phyloP scores from a whole-genome alignment of 2,329 filamentous ascomycete species.

The Penicillium griseofulvum region DNA sequence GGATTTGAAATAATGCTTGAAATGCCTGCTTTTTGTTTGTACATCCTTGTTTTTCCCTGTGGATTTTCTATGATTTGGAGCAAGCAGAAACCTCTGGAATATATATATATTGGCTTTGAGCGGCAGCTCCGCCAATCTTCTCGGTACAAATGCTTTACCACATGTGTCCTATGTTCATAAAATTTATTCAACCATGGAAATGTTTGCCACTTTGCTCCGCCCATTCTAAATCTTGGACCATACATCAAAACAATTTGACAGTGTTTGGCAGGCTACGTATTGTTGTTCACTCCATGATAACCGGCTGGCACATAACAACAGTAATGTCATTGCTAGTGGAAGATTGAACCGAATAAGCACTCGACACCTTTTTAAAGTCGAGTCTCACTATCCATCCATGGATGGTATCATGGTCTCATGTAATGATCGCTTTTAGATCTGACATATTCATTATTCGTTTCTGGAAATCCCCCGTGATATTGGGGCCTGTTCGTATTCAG shows the following conservation, averaged over 20 bases:
- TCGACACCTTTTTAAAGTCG: background rate
- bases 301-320: background rate
- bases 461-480: background rate
- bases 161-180: too few species aligned
- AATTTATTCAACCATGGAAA: too few species aligned
- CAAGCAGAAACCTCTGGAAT: background rate
- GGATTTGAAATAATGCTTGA: conserved; percentile 6
- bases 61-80: background rate
- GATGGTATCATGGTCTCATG: too few species aligned
- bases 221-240: background rate
- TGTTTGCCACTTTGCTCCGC: too few species aligned
- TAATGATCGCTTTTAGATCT: too few species aligned
- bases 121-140: background rate
- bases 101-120: background rate
- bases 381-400: too few species aligned
- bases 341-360: background rate
- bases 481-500: background rate
- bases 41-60: conserved; percentile 7
- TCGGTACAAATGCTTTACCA: too few species aligned
- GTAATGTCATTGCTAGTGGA: background rate
- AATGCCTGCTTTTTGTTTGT: conserved; percentile 6
- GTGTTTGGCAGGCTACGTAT: background rate
- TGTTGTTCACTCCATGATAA: background rate
- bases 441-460: too few species aligned
- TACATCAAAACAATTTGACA: background rate